phyloP scores from a whole-genome alignment of 177 flowering plant genomes.

The Viscum album region DNA sequence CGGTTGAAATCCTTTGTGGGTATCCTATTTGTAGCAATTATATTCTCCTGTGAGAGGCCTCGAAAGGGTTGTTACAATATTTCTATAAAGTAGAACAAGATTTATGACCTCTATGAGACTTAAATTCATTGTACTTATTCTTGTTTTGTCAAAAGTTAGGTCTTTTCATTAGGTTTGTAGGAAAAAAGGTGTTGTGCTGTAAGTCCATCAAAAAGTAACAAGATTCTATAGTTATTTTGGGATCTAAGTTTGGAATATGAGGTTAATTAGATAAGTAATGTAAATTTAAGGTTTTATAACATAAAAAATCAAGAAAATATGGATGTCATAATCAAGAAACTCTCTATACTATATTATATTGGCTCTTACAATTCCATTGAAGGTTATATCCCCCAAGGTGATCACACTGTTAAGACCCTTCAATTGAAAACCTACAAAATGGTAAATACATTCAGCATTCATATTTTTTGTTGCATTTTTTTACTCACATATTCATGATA shows the following conservation, averaged over 20 bases:
- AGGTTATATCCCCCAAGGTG: constrained; percentile 66
- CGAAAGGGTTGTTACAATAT: constrained; percentile 55
- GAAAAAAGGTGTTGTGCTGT: constrained; percentile 34
- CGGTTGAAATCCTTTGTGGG: constrained; percentile 62
- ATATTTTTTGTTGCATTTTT: neutral
- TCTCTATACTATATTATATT: constrained; percentile 45
- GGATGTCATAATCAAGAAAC: constrained; percentile 30
- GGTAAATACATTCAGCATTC: constrained; percentile 20
- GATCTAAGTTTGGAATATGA: constrained; percentile 21
- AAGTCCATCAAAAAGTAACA: constrained; percentile 27
- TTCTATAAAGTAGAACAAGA: constrained; percentile 70
- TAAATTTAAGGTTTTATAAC: constrained; percentile 30
- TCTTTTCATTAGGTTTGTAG: constrained; percentile 41
- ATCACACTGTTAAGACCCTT: constrained; percentile 15
- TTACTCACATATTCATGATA: neutral
- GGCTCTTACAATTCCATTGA: constrained; percentile 86
- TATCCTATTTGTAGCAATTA: constrained; percentile 62
- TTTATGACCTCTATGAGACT: constrained; percentile 62
- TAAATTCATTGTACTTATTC: constrained; percentile 49
- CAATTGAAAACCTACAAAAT: constrained; percentile 15
- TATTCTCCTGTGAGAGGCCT: constrained; percentile 29
- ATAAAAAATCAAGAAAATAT: constrained; percentile 57
- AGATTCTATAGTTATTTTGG: constrained; percentile 39
- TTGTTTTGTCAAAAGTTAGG: constrained; percentile 49
- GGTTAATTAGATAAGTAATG: constrained; percentile 24